phyloP scores from a whole-genome alignment of 805 yeast species.

The Brettanomyces naardenensis region DNA sequence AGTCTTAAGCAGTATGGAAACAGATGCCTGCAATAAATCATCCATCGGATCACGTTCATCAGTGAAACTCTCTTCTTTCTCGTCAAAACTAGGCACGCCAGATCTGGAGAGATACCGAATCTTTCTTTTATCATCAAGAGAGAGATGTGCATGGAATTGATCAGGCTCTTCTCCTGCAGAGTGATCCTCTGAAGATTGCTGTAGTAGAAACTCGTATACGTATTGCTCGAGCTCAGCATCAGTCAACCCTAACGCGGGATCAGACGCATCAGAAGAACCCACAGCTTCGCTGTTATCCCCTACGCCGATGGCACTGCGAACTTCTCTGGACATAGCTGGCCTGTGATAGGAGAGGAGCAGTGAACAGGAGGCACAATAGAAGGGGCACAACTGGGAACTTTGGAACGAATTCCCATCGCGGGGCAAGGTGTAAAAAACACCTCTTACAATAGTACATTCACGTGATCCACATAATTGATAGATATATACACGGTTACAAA shows the following conservation, averaged over 20 bases:
- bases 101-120: not conserved
- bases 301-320: too few relatives aligned
- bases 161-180: not conserved
- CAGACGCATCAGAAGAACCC: too few relatives aligned
- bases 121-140: not conserved
- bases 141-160: not conserved
- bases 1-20: conserved; percentile 29
- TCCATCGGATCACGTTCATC: conserved; percentile 24
- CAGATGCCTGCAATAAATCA: conserved; percentile 23
- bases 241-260: not conserved
- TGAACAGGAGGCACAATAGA: not conserved
- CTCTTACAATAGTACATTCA: too few relatives aligned
- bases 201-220: not conserved
- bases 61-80: not conserved
- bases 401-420: not conserved
- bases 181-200: not conserved
- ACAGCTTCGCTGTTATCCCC: too few relatives aligned
- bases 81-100: not conserved
- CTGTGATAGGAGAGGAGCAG: not conserved
- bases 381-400: not conserved
- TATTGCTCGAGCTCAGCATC: not conserved
- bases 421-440: too few relatives aligned
- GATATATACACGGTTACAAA: not conserved
- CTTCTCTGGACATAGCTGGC: too few relatives aligned
- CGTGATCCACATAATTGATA: too few relatives aligned